Conservation (phyloP, 805 yeast genomes). For the Cyberlindnera samutprakarnensis region DNA sequence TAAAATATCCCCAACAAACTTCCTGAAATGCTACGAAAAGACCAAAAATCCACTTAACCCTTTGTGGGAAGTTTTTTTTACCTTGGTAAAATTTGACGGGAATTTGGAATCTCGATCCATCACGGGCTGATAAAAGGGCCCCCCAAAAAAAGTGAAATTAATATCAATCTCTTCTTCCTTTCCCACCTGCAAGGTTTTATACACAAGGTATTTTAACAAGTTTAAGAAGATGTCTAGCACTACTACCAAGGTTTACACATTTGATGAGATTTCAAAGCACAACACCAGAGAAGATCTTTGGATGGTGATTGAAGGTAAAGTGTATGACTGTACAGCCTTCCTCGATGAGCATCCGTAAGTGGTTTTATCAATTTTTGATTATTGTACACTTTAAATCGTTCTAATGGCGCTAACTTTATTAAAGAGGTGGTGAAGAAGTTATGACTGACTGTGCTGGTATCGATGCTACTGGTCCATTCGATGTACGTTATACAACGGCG, state of each 20-base stretch:
- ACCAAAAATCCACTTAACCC: too few species aligned
- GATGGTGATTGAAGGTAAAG: conserved; percentile 79
- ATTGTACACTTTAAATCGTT: not conserved
- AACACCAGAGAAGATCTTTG: conserved; percentile 72
- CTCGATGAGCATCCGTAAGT: conserved; percentile 52
- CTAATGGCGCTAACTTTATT: conserved; percentile 22
- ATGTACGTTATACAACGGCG: too few species aligned
- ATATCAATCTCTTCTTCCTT: too few species aligned
- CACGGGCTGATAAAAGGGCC: too few species aligned
- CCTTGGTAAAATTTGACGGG: too few species aligned
- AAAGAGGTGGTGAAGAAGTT: conserved; percentile 76
- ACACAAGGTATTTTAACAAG: too few species aligned
- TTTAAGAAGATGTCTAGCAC: too few species aligned
- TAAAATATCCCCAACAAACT: not conserved
- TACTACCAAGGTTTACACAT: conserved; percentile 40
- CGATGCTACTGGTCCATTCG: conserved; percentile 79
- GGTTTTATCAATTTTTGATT: conserved; percentile 7
- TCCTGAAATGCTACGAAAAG: not conserved
- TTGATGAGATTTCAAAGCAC: conserved; percentile 67
- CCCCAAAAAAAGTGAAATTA: too few species aligned
- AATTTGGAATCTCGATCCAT: too few species aligned
- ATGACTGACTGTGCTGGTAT: conserved; percentile 73
- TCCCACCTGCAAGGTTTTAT: too few species aligned
- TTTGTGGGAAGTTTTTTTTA: too few species aligned
- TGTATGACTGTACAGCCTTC: conserved; percentile 50